Evolutionary conservation across 768 basidiomycete species (phyloP).

Genomic region (Trametes villosa): DNA sequence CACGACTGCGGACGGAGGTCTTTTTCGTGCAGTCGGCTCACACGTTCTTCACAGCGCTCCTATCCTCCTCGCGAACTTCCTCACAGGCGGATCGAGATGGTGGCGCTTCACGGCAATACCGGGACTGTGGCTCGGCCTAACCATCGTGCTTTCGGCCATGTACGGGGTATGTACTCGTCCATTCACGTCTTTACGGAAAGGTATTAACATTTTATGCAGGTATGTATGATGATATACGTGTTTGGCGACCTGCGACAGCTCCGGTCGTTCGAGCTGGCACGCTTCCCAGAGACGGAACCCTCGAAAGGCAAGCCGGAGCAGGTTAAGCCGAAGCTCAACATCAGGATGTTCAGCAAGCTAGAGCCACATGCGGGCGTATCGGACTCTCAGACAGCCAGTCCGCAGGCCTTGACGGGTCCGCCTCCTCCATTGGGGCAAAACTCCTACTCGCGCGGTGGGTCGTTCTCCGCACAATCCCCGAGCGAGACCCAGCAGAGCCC

Average conservation of each 20-base stretch:
- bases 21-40: background rate
- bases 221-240: conserved; percentile 76
- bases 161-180: conserved; percentile 55
- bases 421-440: conserved; percentile 4
- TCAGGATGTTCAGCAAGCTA: background rate
- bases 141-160: conserved; percentile 61
- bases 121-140: conserved; percentile 72
- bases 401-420: conserved; percentile 1
- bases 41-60: conserved; percentile 27
- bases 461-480: conserved; percentile 5
- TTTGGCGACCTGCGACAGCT: conserved; percentile 82
- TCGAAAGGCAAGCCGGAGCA: background rate
- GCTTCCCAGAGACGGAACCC: conserved; percentile 30
- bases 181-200: background rate
- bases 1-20: background rate
- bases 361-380: background rate
- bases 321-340: conserved; percentile 6
- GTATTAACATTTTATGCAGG: conserved; percentile 25
- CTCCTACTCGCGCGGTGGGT: background rate
- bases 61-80: conserved; percentile 47
- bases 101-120: conserved; percentile 63
- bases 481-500: background rate
- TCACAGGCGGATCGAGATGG: conserved; percentile 54
- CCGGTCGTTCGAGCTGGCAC: conserved; percentile 75
- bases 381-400: background rate